Conservation (phyloP, 371 early-diverging fungal genomes). For the Mucor plumbeus region DNA sequence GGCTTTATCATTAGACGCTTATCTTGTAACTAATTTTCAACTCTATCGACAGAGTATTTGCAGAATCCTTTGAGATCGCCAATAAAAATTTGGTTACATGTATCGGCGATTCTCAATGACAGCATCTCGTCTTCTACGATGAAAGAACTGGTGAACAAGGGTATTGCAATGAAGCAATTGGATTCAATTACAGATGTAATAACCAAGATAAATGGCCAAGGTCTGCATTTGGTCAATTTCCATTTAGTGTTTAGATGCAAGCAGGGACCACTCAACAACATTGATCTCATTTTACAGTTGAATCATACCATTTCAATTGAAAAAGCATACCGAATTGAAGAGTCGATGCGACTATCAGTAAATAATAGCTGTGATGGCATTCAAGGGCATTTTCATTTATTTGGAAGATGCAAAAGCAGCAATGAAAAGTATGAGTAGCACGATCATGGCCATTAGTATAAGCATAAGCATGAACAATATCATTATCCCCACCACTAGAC, state of each 20-base stretch:
- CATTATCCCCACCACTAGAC: slow-evolving; percentile 6
- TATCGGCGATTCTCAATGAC: too few relatives aligned
- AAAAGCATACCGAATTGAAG: slow-evolving; percentile 40
- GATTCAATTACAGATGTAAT: slow-evolving; percentile 31
- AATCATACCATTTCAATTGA: slow-evolving; percentile 37
- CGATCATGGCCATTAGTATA: too few relatives aligned
- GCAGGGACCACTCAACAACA: slow-evolving; percentile 48
- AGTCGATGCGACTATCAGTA: slow-evolving; percentile 33
- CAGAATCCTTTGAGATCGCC: too few relatives aligned
- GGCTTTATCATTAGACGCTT: too few relatives aligned
- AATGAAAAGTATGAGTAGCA: background rate
- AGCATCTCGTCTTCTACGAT: too few relatives aligned
- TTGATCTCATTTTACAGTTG: slow-evolving; percentile 47
- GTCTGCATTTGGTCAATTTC: slow-evolving; percentile 41
- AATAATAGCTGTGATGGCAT: slow-evolving; percentile 36
- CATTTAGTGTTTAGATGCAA: slow-evolving; percentile 55
- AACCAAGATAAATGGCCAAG: slow-evolving; percentile 34
- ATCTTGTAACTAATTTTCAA: too few relatives aligned
- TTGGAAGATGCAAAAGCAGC: slow-evolving; percentile 27
- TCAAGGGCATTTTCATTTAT: slow-evolving; percentile 46
- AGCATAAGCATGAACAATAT: slow-evolving; percentile 9
- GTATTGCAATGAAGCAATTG: slow-evolving; percentile 36
- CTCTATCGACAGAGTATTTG: too few relatives aligned
- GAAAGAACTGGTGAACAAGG: slow-evolving; percentile 54
- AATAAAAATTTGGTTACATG: too few relatives aligned